Evolutionary conservation across 225 moss, liverwort and hornwort species (phyloP), one percentile per base, ranked within the genome.

Genomic region (Asterella californica): DNA sequence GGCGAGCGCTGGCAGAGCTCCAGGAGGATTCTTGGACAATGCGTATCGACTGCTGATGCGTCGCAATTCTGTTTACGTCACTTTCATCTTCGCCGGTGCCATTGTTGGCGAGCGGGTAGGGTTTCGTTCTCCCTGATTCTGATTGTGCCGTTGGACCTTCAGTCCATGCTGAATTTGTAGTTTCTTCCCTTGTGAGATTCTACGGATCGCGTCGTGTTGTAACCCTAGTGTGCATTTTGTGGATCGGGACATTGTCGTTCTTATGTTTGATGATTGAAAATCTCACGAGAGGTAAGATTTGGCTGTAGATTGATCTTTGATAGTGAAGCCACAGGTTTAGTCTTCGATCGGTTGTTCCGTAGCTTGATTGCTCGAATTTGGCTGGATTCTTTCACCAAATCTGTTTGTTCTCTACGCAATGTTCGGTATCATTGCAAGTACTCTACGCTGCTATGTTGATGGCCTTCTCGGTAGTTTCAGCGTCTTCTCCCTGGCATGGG

Each of bases 91-190:
- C 78, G 88, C 89, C 52, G 95, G 99, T n/a, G 95, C 99, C 67
- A 89, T 99, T 77, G 84, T 95, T 80, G 99, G 99, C 80, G 99
- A 99, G 79, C 90, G 95, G 89, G 97, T 94, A 86, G 59, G 69
- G 67, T 70, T 65, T 70, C 48, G 24, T 10, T 76, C 50, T 15
- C 70, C 21, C 2, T 42, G 22, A 70, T 0, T 29, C 24, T 33
- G 64, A 70, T 46, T 36, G 42, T 47, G 3, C 10, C 25, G 10
- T 22, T 70, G 12, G 69, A 70, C 42, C 69, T n/a, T 45, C 22
- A 38, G 42, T 70, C 69, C 15, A 37, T 22, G 8, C 21, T 47
- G 48, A 49, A 47, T 10, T 0, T 72, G 48, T 18, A 14, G 27
- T 27, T 42, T 42, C 42, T 42, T 42, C 42, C 42, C 42, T 2